Conservation (phyloP, 257 asterid species). For the Solanum bulbocastanum region DNA sequence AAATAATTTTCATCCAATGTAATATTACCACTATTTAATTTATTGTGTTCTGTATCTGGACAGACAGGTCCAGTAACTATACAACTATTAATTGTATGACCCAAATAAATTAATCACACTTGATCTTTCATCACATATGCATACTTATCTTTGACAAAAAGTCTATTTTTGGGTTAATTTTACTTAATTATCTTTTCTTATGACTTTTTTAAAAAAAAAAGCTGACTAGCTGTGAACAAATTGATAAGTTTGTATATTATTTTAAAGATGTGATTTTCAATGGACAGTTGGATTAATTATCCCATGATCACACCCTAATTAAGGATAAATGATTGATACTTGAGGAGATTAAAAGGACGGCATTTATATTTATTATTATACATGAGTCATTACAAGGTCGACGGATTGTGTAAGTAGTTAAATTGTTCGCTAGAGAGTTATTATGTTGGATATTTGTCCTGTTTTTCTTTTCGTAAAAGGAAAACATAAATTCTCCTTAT, state of each 20-base stretch:
- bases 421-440: too few species aligned
- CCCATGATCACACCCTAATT: background rate
- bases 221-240: background rate
- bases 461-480: too few species aligned
- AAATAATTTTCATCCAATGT: too few species aligned
- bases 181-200: background rate
- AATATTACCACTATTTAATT: too few species aligned
- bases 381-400: too few species aligned
- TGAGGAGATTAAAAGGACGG: background rate
- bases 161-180: background rate
- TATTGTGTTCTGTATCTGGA: background rate
- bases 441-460: too few species aligned
- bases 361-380: too few species aligned
- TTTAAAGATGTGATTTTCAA: background rate
- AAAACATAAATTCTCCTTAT: too few species aligned
- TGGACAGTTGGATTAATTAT: background rate
- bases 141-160: background rate
- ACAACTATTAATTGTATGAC: background rate
- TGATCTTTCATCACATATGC: background rate
- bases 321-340: background rate
- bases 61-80: background rate
- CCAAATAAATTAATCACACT: background rate
- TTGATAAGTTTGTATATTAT: background rate
- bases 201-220: background rate
- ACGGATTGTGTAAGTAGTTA: too few species aligned